Percentiles rank a stretch among this genome's conserved stretches.
phyloP scores from a whole-genome alignment of 441 rosid genomes.

The Pelargonium fulgidum region DNA sequence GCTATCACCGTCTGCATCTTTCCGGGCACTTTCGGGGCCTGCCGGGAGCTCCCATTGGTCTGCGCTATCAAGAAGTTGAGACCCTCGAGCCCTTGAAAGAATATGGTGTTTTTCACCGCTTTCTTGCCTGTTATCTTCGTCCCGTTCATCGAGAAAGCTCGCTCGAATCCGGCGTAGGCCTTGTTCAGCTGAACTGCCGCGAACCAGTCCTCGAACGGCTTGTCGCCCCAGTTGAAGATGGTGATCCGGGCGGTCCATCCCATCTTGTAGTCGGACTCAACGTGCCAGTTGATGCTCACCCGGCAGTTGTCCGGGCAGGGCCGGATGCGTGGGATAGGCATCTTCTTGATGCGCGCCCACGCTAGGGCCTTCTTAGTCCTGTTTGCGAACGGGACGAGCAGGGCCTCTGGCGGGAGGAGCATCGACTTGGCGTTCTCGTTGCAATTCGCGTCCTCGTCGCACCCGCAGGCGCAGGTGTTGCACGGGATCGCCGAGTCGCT shows the following conservation, averaged over 20 bases:
- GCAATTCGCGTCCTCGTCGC: constrained; percentile 34
- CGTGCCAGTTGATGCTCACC: constrained; percentile 49
- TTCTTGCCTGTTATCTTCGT: constrained; percentile 23
- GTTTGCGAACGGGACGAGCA: constrained; percentile 46
- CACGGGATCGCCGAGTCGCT: constrained; percentile 48
- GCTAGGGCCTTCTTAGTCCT: constrained; percentile 31
- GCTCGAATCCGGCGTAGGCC: constrained; percentile 36
- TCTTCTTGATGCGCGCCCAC: constrained; percentile 33
- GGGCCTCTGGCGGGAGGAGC: constrained; percentile 33
- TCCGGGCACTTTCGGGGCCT: constrained; percentile 40
- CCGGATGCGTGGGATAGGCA: constrained; percentile 33
- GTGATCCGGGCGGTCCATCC: constrained; percentile 53
- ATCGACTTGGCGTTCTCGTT: constrained; percentile 31
- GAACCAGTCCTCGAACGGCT: constrained; percentile 42
- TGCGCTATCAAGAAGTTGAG: constrained; percentile 35
- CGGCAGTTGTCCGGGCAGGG: constrained; percentile 58
- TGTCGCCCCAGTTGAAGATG: constrained; percentile 48
- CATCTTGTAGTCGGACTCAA: constrained; percentile 34
- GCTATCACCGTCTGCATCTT: constrained; percentile 40
- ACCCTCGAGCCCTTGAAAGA: constrained; percentile 37
- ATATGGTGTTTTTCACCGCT: constrained; percentile 32
- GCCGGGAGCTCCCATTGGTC: constrained; percentile 33
- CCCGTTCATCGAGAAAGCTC: constrained; percentile 40
- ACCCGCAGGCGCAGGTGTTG: constrained; percentile 55
- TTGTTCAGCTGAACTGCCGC: constrained; percentile 36